Evolutionary conservation across 495 filamentous ascomycete species (phyloP), one percentile per base, ranked within the genome.

Genomic region (Hyaloscypha hepaticicola): DNA sequence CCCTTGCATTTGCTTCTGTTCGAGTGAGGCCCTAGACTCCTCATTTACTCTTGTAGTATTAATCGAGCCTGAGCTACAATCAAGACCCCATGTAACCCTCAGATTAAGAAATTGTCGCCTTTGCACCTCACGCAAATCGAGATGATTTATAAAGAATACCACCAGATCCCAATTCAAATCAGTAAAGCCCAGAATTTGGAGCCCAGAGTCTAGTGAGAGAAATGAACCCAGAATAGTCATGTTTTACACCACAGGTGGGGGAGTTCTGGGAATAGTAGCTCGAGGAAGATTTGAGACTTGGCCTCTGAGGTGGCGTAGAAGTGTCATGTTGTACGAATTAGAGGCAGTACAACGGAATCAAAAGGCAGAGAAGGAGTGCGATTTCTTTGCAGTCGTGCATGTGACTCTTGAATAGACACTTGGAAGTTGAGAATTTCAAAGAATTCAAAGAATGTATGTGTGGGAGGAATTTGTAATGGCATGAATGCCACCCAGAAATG

Each of bases 1-100:
- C 25, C 56, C 60, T 31, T 63, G 60, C 60, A 63, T 63, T 33
- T 63, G 50, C 12, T 51, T 63, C 51, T 63, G 50, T 24, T 63
- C 60, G 8, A 51, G 60, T 21, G 16, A 19, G 19, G 1, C 29
- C 22, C 28, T 51, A 1, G 21, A 29, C 33, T 63, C 60, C 29
- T 63, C 60, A 51, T 55, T 56, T 21, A 55, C 50, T 16, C 51
- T 24, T 2, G 50, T 55, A 6, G 60, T 63, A 28, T 63, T 63
- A 25, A 63, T 63, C 1, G 26, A 25, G 7, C 60, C 50, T 3
- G 19, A 45, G 21, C 49, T 55, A 51, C 60, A 63, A 8, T 51
- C 60, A 34, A 56, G 38, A 12, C 60, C 60, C 60, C 60, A 63
- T 19, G 60, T 63, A 29, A 63, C 60, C 9, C 60, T 27, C 24